Conservation (phyloP, 371 early-diverging fungal genomes). For the Mucor velutinosus region DNA sequence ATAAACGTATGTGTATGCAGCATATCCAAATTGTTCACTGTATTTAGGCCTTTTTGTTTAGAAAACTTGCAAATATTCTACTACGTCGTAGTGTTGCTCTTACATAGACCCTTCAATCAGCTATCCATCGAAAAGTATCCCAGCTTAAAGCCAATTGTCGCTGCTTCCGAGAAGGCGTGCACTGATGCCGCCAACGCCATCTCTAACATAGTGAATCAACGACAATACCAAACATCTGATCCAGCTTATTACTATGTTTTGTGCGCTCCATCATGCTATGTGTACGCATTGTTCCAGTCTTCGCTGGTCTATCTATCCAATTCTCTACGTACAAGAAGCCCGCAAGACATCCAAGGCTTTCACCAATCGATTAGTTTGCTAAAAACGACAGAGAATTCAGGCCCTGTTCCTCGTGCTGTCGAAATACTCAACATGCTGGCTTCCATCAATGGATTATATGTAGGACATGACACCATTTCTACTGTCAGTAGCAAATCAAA, state of each 20-base stretch:
- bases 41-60: slow-evolving; percentile 6
- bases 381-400: slow-evolving; percentile 19
- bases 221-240: slow-evolving; percentile 17
- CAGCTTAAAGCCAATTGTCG: slow-evolving; percentile 10
- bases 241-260: slow-evolving; percentile 29
- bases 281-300: slow-evolving; percentile 53
- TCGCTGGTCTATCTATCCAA: slow-evolving; percentile 39
- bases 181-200: slow-evolving; percentile 31
- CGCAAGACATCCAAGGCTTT: slow-evolving; percentile 10
- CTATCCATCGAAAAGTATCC: slow-evolving; percentile 6
- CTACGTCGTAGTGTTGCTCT: slow-evolving; percentile 49
- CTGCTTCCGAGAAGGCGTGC: slow-evolving; percentile 35
- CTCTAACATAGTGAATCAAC: slow-evolving; percentile 24
- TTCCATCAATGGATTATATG: slow-evolving; percentile 27
- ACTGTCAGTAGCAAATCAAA: not conserved
- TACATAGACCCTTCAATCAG: slow-evolving; percentile 58
- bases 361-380: slow-evolving; percentile 24
- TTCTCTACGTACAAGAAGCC: slow-evolving; percentile 24
- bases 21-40: not conserved
- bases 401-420: slow-evolving; percentile 36
- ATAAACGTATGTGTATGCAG: slow-evolving; percentile 31
- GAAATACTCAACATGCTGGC: slow-evolving; percentile 39
- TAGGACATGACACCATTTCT: slow-evolving; percentile 15
- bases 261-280: slow-evolving; percentile 42
- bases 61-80: slow-evolving; percentile 54